These are phyloP conservation scores for Cryptococcus sp. DNA, from an alignment of 1,284 basidiomycete species.

Conservation along the genomic window DNA sequence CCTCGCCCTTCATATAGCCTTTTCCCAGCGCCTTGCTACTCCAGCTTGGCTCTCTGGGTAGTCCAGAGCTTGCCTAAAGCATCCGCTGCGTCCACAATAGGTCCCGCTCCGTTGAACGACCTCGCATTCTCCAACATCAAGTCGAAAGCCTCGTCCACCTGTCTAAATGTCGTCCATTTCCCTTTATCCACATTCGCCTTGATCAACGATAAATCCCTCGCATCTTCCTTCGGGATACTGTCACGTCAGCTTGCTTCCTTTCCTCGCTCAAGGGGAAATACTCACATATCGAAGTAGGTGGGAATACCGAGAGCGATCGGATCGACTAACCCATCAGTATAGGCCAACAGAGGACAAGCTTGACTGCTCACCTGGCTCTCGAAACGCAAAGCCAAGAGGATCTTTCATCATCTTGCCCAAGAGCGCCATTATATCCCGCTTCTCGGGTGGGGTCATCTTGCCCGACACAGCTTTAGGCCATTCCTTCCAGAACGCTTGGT, in stretches of 20 bases:
- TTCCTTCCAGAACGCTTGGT: slow-evolving; percentile 73
- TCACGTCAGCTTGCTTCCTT: slow-evolving; percentile 5
- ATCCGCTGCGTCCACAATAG: slow-evolving; percentile 31
- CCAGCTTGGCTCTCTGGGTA: slow-evolving; percentile 33
- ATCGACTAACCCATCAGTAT: slow-evolving; percentile 24
- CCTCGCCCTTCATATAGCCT: no score
- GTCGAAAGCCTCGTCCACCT: slow-evolving; percentile 42
- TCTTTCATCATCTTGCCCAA: slow-evolving; percentile 69
- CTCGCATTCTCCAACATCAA: slow-evolving; percentile 44
- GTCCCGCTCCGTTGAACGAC: slow-evolving; percentile 41
- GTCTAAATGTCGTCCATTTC: slow-evolving; percentile 22
- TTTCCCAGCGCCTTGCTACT: no score
- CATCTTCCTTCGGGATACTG: slow-evolving; percentile 55
- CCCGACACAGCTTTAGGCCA: slow-evolving; percentile 74
- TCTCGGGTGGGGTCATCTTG: slow-evolving; percentile 72
- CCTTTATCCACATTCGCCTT: slow-evolving; percentile 65
- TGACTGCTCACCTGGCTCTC: slow-evolving; percentile 56
- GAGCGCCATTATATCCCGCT: slow-evolving; percentile 67
- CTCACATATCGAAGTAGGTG: slow-evolving; percentile 43
- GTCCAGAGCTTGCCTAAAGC: slow-evolving; percentile 37
- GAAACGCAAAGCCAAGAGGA: slow-evolving; percentile 69
- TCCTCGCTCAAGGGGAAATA: slow-evolving; percentile 45
- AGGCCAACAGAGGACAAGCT: neutral
- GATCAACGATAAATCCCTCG: slow-evolving; percentile 80
- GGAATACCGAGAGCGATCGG: slow-evolving; percentile 38